Conservation (phyloP, 140 eudicot species). For the Cichorium intybus region DNA sequence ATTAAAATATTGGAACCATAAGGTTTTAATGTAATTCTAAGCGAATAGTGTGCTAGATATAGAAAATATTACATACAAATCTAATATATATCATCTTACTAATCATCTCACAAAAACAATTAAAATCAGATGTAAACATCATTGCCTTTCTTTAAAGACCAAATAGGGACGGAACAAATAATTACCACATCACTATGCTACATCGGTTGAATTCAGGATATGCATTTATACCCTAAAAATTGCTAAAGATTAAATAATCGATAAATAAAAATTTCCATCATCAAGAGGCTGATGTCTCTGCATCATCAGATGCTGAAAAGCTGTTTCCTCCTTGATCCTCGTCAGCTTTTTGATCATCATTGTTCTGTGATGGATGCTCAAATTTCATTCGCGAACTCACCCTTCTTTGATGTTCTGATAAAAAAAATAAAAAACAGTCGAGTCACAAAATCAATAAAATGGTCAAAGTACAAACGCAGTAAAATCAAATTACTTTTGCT, state of each 20-base stretch:
- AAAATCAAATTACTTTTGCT: constrained; percentile 59
- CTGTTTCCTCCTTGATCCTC: constrained; percentile 45
- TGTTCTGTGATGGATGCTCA: constrained; percentile 34
- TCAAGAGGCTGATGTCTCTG: constrained; percentile 29
- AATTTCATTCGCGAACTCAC: constrained; percentile 44
- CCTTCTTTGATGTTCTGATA: constrained; percentile 50
- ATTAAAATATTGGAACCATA: not conserved
- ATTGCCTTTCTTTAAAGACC: not conserved
- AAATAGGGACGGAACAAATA: not conserved
- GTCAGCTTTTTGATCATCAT: constrained; percentile 32
- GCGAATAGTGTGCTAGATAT: not conserved
- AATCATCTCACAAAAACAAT: not conserved
- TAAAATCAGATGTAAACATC: not conserved
- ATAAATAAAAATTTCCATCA: not conserved
- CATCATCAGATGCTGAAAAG: constrained; percentile 48
- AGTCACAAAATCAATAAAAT: not conserved
- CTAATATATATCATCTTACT: not conserved
- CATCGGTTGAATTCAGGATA: not conserved
- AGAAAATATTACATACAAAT: not conserved
- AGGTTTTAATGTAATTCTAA: not conserved
- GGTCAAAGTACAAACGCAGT: not conserved
- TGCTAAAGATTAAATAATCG: constrained; percentile 2
- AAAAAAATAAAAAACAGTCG: not conserved
- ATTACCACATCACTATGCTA: not conserved
- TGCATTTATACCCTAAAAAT: not conserved